A percentile compares a stretch with the other conserved stretches of the same genome.
Conservation (phyloP, 192 early-diverging fungal species). For the Pilaira anomala region DNA sequence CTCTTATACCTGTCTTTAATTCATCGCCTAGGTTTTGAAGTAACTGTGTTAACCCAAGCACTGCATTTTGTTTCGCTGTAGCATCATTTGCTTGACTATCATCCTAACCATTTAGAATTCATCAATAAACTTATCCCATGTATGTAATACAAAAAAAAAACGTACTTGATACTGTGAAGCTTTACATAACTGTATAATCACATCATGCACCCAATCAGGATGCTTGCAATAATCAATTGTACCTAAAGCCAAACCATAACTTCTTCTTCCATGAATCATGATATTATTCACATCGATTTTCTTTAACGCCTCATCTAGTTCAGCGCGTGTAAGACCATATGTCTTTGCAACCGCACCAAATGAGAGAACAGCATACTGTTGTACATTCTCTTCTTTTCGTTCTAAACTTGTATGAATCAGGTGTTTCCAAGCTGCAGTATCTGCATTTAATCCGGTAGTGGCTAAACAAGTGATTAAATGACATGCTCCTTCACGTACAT, state of each 20-base stretch:
- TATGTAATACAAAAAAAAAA: background rate
- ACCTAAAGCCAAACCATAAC: constrained; percentile 65
- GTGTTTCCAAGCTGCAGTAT: constrained; percentile 44
- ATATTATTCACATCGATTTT: constrained; percentile 22
- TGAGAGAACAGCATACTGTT: constrained; percentile 47
- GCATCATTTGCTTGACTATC: constrained; percentile 50
- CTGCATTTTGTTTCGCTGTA: constrained; percentile 64
- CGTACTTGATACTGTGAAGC: constrained; percentile 26
- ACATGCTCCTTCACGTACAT: constrained; percentile 49
- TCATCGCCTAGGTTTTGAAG: constrained; percentile 34
- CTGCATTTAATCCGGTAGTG: constrained; percentile 34
- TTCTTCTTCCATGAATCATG: constrained; percentile 52
- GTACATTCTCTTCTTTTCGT: constrained; percentile 64
- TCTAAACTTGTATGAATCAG: constrained; percentile 54
- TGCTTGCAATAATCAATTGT: constrained; percentile 42
- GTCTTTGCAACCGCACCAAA: constrained; percentile 41
- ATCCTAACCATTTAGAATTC: background rate
- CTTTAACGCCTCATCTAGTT: constrained; percentile 38
- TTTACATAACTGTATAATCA: constrained; percentile 14
- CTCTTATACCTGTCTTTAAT: constrained; percentile 37
- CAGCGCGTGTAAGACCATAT: constrained; percentile 39
- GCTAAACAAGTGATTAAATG: constrained; percentile 50
- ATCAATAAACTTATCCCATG: background rate
- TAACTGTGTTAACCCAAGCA: constrained; percentile 54
- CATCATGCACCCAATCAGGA: constrained; percentile 18